Base-by-base conservation (phyloP, 768 basidiomycete genomes). In the Leccinum ochraceum region DNA sequence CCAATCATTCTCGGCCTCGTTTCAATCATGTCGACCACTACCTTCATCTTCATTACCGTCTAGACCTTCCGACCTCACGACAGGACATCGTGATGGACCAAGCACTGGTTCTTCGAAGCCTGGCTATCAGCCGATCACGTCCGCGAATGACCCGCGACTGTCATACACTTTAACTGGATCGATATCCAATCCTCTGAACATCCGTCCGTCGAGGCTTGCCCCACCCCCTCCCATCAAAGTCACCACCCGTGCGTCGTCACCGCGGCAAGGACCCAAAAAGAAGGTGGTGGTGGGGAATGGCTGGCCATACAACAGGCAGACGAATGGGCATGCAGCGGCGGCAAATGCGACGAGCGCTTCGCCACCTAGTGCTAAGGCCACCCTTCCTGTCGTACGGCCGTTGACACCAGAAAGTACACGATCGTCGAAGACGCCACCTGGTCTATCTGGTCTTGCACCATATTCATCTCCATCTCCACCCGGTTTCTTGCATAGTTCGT, bases 171-270 rank as follows among this genome's bases (percentile, higher is more conserved):
- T 78, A n/a, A 65, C 73, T 7, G 79, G 79, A 11, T 76, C 82
- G 9, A 67, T 77, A 26, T 78, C 76, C 0, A 87, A 87, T 67
- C 84, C 85, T 24, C 69, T 87, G 44, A 78, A 76, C 52, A 86
- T 87, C 56, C 76, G 79, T 26, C 83, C 86, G 14, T 82, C 85
- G 14, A 65, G 67, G 53, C 54, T 52, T 34, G 53, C 60, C n/a
- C 72, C 58, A 7, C 62, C 56, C 4, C 57, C 34, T 22, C 54
- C 63, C n/a, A 46, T 46, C 1, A 71, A 66, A 52, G 1, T 53
- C 30, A 20, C 4, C 54, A 14, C 50, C 2, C 71, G 61, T 39
- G 32, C n/a, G 39, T 52, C 60, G 3, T 13, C 71, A 6, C 71
- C 71, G 4, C 52, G 36, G 4, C 37, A 11, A 13, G 71, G 53